phyloP scores from a whole-genome alignment of 163 green algal species.

The Smithsoniella earleae region DNA sequence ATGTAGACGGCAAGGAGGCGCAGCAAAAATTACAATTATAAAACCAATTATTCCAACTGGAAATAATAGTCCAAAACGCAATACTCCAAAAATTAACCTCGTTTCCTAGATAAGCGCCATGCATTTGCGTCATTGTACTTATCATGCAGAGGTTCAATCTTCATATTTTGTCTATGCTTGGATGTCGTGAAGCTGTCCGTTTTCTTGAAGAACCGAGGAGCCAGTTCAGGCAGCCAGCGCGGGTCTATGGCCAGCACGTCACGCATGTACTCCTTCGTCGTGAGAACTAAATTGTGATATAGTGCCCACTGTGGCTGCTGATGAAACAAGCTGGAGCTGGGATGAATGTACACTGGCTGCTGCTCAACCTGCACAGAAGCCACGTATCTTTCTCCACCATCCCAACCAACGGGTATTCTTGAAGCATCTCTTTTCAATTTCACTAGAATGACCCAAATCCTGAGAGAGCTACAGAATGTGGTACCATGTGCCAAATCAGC shows the following conservation, averaged over 20 bases:
- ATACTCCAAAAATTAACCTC: too few relatives aligned
- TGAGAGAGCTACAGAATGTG: too few relatives aligned
- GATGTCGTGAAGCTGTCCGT: slow-evolving; percentile 82
- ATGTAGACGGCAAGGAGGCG: too few relatives aligned
- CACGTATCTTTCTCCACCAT: background rate
- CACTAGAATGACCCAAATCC: too few relatives aligned
- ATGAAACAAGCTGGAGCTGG: slow-evolving; percentile 72
- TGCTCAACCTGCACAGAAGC: slow-evolving; percentile 78
- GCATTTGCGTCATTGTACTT: slow-evolving; percentile 78
- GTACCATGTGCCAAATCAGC: too few relatives aligned
- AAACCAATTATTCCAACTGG: too few relatives aligned
- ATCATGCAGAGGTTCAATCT: slow-evolving; percentile 95
- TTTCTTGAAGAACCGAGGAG: slow-evolving; percentile 84
- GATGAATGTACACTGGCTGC: slow-evolving; percentile 96
- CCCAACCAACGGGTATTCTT: background rate
- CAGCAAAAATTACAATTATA: too few relatives aligned
- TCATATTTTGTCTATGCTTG: slow-evolving; percentile 82
- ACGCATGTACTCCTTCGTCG: slow-evolving; percentile 94
- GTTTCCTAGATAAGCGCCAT: slow-evolving; percentile 67
- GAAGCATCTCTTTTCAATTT: too few relatives aligned
- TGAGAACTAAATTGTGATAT: slow-evolving; percentile 95
- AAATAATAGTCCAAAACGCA: too few relatives aligned
- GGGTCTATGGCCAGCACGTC: slow-evolving; percentile 72
- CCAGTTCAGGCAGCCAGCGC: slow-evolving; percentile 84
- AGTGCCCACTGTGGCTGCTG: slow-evolving; percentile 88